A percentile compares a stretch with the other conserved stretches of the same genome.
These are phyloP conservation scores for Yarrowia yakushimensis DNA, from an alignment of 805 yeast genomes.

Conservation along the genomic window DNA sequence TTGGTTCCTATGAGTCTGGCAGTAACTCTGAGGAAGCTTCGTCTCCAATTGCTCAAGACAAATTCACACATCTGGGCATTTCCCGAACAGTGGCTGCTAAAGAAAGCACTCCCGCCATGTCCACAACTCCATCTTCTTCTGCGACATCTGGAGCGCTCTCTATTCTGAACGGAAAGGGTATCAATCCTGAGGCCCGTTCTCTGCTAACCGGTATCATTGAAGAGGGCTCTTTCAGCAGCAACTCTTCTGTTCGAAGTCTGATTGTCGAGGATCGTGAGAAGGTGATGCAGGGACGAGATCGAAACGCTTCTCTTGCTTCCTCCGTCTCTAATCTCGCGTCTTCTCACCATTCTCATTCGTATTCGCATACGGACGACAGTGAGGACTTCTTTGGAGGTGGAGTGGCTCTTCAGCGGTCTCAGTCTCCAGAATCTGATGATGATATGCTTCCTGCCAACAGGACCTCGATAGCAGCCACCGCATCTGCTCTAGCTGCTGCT, in stretches of 20 bases:
- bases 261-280: constrained; percentile 6
- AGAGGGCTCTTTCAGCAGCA: constrained; percentile 21
- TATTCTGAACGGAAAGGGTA: constrained; percentile 1
- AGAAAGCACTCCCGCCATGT: neutral
- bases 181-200: constrained; percentile 12
- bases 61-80: constrained; percentile 6
- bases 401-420: neutral
- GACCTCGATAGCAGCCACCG: neutral
- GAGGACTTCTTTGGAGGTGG: constrained; percentile 12
- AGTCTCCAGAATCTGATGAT: neutral
- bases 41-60: neutral
- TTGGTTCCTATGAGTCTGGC: constrained; percentile 2
- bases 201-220: constrained; percentile 12
- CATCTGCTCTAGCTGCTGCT: neutral
- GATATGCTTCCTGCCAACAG: neutral
- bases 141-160: neutral
- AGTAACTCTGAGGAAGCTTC: neutral
- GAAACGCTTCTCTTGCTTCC: neutral
- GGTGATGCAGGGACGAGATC: neutral
- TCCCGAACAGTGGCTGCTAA: neutral
- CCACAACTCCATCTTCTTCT: neutral
- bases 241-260: neutral
- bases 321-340: neutral
- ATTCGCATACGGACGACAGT: constrained; percentile 4
- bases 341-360: constrained; percentile 1